phyloP scores from a whole-genome alignment of 176 grass and related monocot species.

The Musa beccarii region DNA sequence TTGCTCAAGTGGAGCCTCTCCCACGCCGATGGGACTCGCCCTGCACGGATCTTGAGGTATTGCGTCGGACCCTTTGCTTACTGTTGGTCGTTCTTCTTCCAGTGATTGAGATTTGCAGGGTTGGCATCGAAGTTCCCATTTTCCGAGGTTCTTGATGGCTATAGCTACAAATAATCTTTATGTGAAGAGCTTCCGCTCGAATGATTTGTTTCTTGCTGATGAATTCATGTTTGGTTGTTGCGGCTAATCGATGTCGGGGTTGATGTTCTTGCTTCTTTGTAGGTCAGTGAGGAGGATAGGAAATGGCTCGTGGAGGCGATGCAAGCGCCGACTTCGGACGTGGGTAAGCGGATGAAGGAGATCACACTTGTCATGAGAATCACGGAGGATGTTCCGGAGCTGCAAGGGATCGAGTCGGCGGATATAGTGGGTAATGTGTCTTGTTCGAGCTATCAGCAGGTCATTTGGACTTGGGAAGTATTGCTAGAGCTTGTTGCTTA shows the following conservation, averaged over 20 bases:
- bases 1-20: constrained; percentile 87
- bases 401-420: constrained; percentile 48
- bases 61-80: background rate
- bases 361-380: constrained; percentile 85
- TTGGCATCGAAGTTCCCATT: background rate
- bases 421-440: constrained; percentile 54
- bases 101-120: too few relatives aligned
- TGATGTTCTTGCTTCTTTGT: too few relatives aligned
- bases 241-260: too few relatives aligned
- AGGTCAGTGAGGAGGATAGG: constrained; percentile 53
- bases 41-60: constrained; percentile 22
- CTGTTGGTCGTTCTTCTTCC: background rate
- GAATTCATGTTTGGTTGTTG: background rate
- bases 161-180: too few relatives aligned
- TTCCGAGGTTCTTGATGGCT: background rate
- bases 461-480: too few relatives aligned
- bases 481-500: too few relatives aligned
- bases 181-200: background rate
- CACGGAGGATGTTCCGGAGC: constrained; percentile 56
- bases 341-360: constrained; percentile 81
- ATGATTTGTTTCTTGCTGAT: too few relatives aligned
- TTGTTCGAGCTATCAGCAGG: too few relatives aligned
- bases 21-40: constrained; percentile 47
- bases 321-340: constrained; percentile 47
- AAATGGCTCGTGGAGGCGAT: constrained; percentile 77